phyloP scores from a whole-genome alignment of 2,329 filamentous ascomycete species.

The Aspergillus fumigatus region DNA sequence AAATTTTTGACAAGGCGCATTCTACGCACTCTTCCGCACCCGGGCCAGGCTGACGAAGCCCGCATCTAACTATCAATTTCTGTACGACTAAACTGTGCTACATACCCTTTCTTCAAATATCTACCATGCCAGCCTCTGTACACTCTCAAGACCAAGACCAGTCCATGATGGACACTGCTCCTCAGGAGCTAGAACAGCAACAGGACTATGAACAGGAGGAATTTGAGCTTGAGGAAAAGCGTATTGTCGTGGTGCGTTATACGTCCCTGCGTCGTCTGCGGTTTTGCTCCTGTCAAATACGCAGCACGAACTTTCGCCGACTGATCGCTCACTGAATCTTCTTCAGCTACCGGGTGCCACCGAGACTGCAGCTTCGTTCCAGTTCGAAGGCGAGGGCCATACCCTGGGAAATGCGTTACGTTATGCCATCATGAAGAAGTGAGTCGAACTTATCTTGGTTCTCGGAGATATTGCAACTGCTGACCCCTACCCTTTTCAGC shows the following conservation, averaged over 20 bases:
- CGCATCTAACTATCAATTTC: neutral
- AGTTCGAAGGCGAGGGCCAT: slow-evolving; percentile 90
- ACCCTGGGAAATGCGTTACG: slow-evolving; percentile 90
- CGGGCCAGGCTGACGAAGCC: slow-evolving; percentile 1
- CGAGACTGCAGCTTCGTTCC: slow-evolving; percentile 87
- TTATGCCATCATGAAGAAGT: slow-evolving; percentile 99
- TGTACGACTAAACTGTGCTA: neutral
- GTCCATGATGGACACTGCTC: slow-evolving; percentile 37
- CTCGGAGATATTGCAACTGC: neutral
- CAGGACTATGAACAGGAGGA: slow-evolving; percentile 43
- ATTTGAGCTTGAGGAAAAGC: slow-evolving; percentile 42
- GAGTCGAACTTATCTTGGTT: slow-evolving; percentile 28
- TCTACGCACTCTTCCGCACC: neutral
- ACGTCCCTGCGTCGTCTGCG: slow-evolving; percentile 17
- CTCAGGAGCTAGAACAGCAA: slow-evolving; percentile 38
- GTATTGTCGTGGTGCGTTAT: slow-evolving; percentile 55
- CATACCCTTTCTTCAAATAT: neutral
- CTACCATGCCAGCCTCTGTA: slow-evolving; percentile 36
- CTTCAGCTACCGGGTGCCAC: slow-evolving; percentile 73
- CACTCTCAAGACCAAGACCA: slow-evolving; percentile 38
- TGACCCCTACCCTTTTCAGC: slow-evolving; percentile 46
- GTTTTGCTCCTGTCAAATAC: neutral
- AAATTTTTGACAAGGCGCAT: neutral
- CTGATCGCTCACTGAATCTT: neutral
- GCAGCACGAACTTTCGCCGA: neutral